These are phyloP conservation scores for Phytophthora macrochlamydospora DNA, from an alignment of 352 stramenopile genomes.

Conservation along the genomic window DNA sequence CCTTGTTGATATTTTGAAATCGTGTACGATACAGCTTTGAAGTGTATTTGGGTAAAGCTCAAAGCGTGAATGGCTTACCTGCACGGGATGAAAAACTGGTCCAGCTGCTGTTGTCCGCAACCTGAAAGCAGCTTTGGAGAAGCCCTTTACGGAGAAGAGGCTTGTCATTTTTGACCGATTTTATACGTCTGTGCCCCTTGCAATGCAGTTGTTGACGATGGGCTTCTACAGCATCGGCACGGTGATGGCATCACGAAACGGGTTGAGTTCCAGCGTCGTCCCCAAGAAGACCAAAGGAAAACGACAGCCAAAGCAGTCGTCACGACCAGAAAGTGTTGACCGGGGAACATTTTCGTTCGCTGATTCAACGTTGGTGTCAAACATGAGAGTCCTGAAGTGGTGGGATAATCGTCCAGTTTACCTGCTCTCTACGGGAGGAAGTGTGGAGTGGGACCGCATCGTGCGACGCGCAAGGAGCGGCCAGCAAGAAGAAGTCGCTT, in stretches of 20 bases:
- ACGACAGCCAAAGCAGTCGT: background rate
- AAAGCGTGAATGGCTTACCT: background rate
- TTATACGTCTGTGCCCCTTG: constrained; percentile 1
- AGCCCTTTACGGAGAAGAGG: background rate
- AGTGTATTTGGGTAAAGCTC: constrained; percentile 5
- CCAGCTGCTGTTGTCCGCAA: background rate
- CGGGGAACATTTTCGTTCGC: background rate
- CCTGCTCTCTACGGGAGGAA: background rate
- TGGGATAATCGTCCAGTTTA: background rate
- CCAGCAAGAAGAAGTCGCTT: too few relatives aligned
- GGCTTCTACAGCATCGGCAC: constrained; percentile 8
- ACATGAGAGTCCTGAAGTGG: background rate
- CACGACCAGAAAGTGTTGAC: background rate
- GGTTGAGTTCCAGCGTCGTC: background rate
- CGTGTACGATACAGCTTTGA: constrained; percentile 5
- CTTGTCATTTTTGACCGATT: constrained; percentile 6
- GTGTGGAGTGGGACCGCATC: too few relatives aligned
- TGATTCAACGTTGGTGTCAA: background rate
- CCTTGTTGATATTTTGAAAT: background rate
- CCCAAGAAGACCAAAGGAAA: background rate
- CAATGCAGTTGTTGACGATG: constrained; percentile 11
- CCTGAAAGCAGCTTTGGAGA: constrained; percentile 3
- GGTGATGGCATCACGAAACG: constrained; percentile 2
- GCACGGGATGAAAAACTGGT: background rate
- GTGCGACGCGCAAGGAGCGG: too few relatives aligned